phyloP scores from a whole-genome alignment of 1,139 yeast species.

The Taphrina confusa region DNA sequence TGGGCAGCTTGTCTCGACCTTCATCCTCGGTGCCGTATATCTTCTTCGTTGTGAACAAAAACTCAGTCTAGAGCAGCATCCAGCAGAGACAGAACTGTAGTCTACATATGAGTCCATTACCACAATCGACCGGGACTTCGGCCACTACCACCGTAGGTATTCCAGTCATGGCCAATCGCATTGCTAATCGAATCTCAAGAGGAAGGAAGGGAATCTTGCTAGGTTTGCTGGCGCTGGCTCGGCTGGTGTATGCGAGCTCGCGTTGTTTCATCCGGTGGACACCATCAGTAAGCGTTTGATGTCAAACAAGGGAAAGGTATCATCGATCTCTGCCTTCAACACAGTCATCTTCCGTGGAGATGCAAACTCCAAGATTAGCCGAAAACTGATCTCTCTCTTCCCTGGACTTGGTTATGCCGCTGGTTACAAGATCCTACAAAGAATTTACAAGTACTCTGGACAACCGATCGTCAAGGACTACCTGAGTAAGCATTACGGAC shows the following conservation, averaged over 20 bases:
- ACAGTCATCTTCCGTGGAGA: slow-evolving; percentile 81
- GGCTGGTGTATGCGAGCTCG: slow-evolving; percentile 95
- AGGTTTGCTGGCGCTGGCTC: slow-evolving; percentile 95
- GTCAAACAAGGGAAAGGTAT: slow-evolving; percentile 81
- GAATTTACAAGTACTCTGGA: slow-evolving; percentile 98
- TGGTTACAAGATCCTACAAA: slow-evolving; percentile 88
- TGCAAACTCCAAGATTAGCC: slow-evolving; percentile 68
- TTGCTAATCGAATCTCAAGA: background rate
- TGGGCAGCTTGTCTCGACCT: too few species aligned
- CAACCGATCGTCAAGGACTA: slow-evolving; percentile 96
- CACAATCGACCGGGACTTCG: slow-evolving; percentile 20
- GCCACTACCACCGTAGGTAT: slow-evolving; percentile 12
- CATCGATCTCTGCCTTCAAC: slow-evolving; percentile 68
- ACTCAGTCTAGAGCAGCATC: too few species aligned
- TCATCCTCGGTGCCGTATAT: too few species aligned
- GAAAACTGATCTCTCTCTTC: slow-evolving; percentile 78
- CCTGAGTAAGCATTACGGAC: slow-evolving; percentile 71
- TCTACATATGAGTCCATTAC: slow-evolving; percentile 32
- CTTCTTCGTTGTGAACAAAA: too few species aligned
- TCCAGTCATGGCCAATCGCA: background rate
- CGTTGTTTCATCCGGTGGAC: slow-evolving; percentile 96
- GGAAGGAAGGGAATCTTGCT: slow-evolving; percentile 59
- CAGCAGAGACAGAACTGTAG: too few species aligned
- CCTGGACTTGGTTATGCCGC: slow-evolving; percentile 99
- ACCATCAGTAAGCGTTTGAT: slow-evolving; percentile 95